phyloP scores from a whole-genome alignment of 139 green algal genomes.

The Chlamydomonas eustigma region DNA sequence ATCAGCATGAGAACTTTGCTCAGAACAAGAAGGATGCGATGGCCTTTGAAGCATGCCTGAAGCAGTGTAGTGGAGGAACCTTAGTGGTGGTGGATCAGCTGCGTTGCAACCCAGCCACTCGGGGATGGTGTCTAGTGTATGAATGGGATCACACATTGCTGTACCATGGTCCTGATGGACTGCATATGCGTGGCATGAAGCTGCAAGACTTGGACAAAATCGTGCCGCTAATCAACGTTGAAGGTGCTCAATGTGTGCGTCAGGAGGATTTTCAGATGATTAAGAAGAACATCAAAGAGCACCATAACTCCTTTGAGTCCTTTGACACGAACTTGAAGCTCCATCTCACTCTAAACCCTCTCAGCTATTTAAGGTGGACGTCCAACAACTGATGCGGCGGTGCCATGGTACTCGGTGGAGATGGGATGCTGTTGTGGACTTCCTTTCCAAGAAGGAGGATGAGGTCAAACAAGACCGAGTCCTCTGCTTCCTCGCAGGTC shows the following conservation, averaged over 20 bases:
- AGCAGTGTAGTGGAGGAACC: slow-evolving; percentile 12
- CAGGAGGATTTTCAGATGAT: background rate
- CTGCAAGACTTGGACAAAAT: slow-evolving; percentile 4
- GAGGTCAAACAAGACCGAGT: no score
- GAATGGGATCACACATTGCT: slow-evolving; percentile 20
- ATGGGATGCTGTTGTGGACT: no score
- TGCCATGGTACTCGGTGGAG: no score
- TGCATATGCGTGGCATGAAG: slow-evolving; percentile 18
- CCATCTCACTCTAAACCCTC: slow-evolving; percentile 25
- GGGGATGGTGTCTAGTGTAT: slow-evolving; percentile 28
- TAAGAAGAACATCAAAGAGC: background rate
- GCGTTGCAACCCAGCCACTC: slow-evolving; percentile 15
- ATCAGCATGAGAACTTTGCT: no score
- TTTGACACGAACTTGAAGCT: slow-evolving; percentile 16
- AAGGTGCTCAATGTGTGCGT: background rate
- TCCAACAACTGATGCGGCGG: no score
- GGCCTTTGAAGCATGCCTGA: background rate
- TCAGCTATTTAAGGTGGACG: no score
- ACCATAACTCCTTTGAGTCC: background rate
- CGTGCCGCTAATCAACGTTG: background rate
- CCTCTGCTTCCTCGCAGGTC: no score
- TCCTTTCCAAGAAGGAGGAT: no score
- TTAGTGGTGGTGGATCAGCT: slow-evolving; percentile 17
- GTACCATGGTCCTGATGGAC: slow-evolving; percentile 16
- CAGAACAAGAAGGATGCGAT: background rate